Percentiles rank a stretch among this genome's conserved stretches.
Evolutionary conservation across 306 rosid genomes (phyloP).

Genomic region (Leucaena leucocephala): DNA sequence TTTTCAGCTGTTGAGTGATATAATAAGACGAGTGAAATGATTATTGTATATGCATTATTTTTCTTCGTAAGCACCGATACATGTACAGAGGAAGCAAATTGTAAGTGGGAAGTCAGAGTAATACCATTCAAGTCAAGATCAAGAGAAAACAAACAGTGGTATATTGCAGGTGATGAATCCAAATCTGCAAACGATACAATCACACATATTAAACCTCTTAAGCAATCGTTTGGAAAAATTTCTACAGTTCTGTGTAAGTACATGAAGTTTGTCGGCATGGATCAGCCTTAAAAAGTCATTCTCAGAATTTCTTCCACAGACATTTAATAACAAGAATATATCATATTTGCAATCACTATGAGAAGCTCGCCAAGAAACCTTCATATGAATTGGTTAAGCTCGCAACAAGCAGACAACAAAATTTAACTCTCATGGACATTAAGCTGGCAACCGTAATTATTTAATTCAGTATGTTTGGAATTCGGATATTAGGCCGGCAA

Average conservation of each 20-base stretch:
- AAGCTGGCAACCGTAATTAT: background rate
- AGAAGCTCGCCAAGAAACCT: background rate
- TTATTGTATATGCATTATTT: background rate
- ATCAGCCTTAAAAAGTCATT: slow-evolving; percentile 1
- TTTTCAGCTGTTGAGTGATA: slow-evolving; percentile 27
- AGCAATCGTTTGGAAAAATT: slow-evolving; percentile 23
- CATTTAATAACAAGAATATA: background rate
- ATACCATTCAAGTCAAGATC: background rate
- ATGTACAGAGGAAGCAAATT: slow-evolving; percentile 21
- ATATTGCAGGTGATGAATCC: slow-evolving; percentile 31
- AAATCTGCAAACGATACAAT: background rate
- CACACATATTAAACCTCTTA: background rate
- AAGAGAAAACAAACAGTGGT: background rate
- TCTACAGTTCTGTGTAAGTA: background rate
- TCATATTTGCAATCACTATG: background rate
- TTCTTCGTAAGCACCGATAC: slow-evolving; percentile 29
- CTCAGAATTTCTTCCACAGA: background rate
- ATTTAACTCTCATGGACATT: background rate
- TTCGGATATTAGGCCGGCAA: slow-evolving; percentile 34
- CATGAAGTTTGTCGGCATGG: slow-evolving; percentile 11
- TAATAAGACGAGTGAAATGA: background rate
- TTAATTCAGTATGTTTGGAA: slow-evolving; percentile 19
- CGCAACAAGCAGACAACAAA: background rate
- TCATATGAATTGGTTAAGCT: background rate
- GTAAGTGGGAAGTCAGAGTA: background rate